A percentile compares a stretch with the other conserved stretches of the same genome.
Conservation (phyloP, 164 flowering plant genomes). For the Tinospora cordifolia region DNA sequence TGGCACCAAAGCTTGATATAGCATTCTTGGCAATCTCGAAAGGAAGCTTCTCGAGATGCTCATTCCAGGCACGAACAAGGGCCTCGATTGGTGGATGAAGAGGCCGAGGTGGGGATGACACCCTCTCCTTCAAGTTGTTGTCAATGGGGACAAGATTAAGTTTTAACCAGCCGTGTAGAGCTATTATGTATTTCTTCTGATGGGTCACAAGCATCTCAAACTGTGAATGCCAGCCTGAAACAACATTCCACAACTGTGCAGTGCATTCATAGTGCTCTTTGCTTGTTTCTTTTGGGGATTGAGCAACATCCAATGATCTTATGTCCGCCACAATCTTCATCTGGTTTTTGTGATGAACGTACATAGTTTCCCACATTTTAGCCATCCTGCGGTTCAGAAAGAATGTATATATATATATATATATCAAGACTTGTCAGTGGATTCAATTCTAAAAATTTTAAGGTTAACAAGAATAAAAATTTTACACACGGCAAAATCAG, state of each 20-base stretch:
- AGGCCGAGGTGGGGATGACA: constrained; percentile 58
- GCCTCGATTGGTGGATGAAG: constrained; percentile 56
- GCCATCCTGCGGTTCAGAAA: constrained; percentile 49
- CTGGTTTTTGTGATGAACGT: constrained; percentile 50
- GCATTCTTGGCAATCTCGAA: constrained; percentile 61
- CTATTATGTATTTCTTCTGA: constrained; percentile 51
- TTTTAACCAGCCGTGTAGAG: constrained; percentile 70
- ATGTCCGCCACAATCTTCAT: constrained; percentile 45
- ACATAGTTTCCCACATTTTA: constrained; percentile 76
- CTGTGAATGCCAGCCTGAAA: constrained; percentile 50
- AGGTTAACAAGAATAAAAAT: background rate
- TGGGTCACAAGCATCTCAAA: constrained; percentile 50
- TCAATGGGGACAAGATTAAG: constrained; percentile 74
- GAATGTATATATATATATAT: too few relatives aligned
- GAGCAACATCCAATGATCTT: constrained; percentile 39
- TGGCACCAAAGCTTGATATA: constrained; percentile 60
- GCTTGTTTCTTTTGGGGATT: constrained; percentile 49
- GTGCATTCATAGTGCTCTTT: constrained; percentile 57
- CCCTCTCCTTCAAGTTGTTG: constrained; percentile 63
- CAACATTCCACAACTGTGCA: constrained; percentile 43
- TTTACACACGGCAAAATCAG: background rate
- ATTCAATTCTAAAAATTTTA: background rate
- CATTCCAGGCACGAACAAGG: constrained; percentile 63
- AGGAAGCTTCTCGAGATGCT: constrained; percentile 60
- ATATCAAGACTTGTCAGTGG: background rate